Evolutionary conservation across 176 grass and related monocot species (phyloP).

Genomic region (Echinochloa phyllopogon): DNA sequence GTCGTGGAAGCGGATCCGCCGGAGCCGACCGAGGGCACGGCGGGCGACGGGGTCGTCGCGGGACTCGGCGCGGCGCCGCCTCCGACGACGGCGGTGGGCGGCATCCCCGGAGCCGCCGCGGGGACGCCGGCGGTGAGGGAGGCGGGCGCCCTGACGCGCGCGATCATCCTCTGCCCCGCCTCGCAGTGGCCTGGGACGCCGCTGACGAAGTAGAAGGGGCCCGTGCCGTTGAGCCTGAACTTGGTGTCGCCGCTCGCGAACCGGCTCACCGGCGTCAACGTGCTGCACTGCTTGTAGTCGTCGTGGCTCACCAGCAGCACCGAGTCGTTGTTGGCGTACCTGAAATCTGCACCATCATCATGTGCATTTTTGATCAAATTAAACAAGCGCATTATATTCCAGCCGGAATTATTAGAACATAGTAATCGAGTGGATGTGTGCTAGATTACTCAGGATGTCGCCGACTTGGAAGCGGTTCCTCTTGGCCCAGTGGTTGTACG

Average conservation of each 20-base stretch:
- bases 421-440: neutral
- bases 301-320: slow-evolving; percentile 67
- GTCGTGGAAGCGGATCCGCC: neutral
- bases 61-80: neutral
- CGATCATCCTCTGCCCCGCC: slow-evolving; percentile 73
- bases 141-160: slow-evolving; percentile 44
- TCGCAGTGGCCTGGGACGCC: slow-evolving; percentile 65
- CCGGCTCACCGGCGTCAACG: slow-evolving; percentile 37
- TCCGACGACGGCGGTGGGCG: neutral
- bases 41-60: neutral
- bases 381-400: neutral
- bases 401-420: too few relatives aligned
- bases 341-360: slow-evolving; percentile 59
- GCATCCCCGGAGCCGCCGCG: slow-evolving; percentile 19
- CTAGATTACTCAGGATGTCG: slow-evolving; percentile 78
- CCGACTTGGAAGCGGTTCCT: slow-evolving; percentile 63
- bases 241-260: slow-evolving; percentile 63
- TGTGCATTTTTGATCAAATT: neutral
- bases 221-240: slow-evolving; percentile 53
- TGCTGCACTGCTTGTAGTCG: slow-evolving; percentile 68
- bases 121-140: slow-evolving; percentile 11
- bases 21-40: neutral
- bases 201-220: slow-evolving; percentile 79
- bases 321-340: slow-evolving; percentile 74
- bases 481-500: slow-evolving; percentile 85